Conservation (phyloP, 805 yeast genomes). For the Lipomyces spencermartinsiae region DNA sequence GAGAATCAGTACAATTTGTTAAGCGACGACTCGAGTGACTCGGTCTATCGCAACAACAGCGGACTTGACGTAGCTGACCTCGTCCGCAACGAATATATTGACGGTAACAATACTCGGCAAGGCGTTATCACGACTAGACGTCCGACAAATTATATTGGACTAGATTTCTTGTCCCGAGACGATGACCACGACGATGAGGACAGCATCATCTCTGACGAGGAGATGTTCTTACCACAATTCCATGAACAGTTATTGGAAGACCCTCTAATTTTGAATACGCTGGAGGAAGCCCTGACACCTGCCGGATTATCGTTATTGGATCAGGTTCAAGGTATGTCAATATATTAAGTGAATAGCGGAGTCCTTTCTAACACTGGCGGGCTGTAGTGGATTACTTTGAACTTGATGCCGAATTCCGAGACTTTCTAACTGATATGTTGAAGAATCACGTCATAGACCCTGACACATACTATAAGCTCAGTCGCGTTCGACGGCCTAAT, state of each 20-base stretch:
- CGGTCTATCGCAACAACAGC: neutral
- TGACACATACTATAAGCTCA: slow-evolving; percentile 12
- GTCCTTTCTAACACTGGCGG: neutral
- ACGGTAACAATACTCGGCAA: neutral
- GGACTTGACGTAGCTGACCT: neutral
- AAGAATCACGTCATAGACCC: slow-evolving; percentile 14
- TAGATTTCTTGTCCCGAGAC: neutral
- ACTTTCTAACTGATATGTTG: slow-evolving; percentile 23
- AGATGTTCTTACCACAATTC: slow-evolving; percentile 4
- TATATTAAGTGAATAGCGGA: neutral
- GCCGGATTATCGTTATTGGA: slow-evolving; percentile 14
- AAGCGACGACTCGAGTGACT: neutral
- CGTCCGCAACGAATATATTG: slow-evolving; percentile 2
- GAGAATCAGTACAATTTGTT: neutral
- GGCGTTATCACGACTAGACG: neutral
- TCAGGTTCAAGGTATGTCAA: slow-evolving; percentile 8
- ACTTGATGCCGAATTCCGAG: slow-evolving; percentile 30
- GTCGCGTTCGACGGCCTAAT: slow-evolving; percentile 10
- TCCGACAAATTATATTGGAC: neutral
- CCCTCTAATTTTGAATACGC: neutral
- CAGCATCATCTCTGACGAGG: neutral
- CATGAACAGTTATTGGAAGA: slow-evolving; percentile 1
- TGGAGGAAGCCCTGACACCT: neutral
- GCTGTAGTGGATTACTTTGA: slow-evolving; percentile 18
- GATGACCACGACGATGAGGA: slow-evolving; percentile 2